Conservation (phyloP, 2,329 filamentous ascomycete genomes). For the Orbilia javanica region DNA sequence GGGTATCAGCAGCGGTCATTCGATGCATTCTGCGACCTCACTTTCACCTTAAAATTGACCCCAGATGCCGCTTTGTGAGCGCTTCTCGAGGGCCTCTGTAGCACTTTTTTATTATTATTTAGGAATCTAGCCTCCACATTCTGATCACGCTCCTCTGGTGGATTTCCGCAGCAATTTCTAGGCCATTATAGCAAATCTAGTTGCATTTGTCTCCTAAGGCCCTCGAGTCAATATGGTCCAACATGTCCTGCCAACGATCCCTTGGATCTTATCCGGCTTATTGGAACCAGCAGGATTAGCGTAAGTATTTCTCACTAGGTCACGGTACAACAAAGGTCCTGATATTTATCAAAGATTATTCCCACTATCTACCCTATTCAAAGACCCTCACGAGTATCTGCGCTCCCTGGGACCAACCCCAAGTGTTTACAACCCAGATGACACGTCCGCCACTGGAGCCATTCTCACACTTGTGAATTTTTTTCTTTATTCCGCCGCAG, state of each 20-base stretch:
- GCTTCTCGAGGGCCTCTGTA: background rate
- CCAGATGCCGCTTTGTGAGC: background rate
- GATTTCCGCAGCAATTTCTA: background rate
- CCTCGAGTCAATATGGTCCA: constrained; percentile 21
- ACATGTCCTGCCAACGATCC: constrained; percentile 46
- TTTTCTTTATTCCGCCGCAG: constrained; percentile 63
- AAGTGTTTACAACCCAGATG: constrained; percentile 30
- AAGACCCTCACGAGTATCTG: constrained; percentile 63
- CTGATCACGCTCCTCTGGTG: background rate
- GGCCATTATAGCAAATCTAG: background rate
- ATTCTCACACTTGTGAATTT: constrained; percentile 63
- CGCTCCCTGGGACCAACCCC: constrained; percentile 61
- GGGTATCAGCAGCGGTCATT: no score
- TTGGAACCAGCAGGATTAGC: constrained; percentile 20
- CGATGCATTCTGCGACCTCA: background rate
- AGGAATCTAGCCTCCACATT: background rate
- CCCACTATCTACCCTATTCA: constrained; percentile 55
- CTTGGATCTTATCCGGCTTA: constrained; percentile 31
- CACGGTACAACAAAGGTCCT: background rate
- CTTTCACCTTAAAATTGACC: background rate
- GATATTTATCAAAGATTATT: constrained; percentile 1
- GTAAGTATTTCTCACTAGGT: constrained; percentile 15
- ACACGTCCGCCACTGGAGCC: constrained; percentile 38
- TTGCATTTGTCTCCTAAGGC: background rate
- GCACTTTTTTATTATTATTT: background rate